Conservation (phyloP, 192 early-diverging fungal species). For the Coemansia sp. region DNA sequence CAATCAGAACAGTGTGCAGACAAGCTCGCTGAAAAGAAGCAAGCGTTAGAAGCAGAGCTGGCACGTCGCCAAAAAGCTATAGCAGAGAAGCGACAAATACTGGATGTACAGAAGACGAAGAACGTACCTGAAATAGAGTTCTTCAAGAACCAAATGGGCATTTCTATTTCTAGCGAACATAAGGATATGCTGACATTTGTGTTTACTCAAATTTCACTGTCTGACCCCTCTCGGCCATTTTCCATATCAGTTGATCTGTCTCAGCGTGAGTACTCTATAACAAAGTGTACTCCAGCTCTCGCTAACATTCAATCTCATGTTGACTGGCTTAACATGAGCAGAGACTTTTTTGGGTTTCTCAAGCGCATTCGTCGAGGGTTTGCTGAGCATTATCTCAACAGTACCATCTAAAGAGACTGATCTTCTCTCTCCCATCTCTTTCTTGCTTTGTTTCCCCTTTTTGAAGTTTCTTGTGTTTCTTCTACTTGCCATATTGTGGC, state of each 20-base stretch:
- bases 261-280: conserved; percentile 57
- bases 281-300: conserved; percentile 56
- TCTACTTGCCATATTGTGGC: not conserved
- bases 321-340: conserved; percentile 57
- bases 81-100: conserved; percentile 50
- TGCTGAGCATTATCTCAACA: conserved; percentile 38
- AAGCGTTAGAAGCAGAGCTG: conserved; percentile 51
- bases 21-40: conserved; percentile 41
- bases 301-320: conserved; percentile 50
- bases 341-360: conserved; percentile 71
- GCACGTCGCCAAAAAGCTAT: conserved; percentile 53
- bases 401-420: conserved; percentile 5
- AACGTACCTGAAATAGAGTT: conserved; percentile 60
- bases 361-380: conserved; percentile 66
- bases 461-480: not conserved
- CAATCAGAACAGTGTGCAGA: conserved; percentile 32
- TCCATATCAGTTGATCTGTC: conserved; percentile 61
- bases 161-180: conserved; percentile 48
- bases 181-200: conserved; percentile 62
- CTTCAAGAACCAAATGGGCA: conserved; percentile 54
- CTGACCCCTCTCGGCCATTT: conserved; percentile 56
- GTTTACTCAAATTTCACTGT: conserved; percentile 64
- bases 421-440: not conserved
- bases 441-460: not conserved
- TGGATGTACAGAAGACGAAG: conserved; percentile 53